Conservation (phyloP, 2,329 filamentous ascomycete genomes). For the Sclerotinia spermophila region DNA sequence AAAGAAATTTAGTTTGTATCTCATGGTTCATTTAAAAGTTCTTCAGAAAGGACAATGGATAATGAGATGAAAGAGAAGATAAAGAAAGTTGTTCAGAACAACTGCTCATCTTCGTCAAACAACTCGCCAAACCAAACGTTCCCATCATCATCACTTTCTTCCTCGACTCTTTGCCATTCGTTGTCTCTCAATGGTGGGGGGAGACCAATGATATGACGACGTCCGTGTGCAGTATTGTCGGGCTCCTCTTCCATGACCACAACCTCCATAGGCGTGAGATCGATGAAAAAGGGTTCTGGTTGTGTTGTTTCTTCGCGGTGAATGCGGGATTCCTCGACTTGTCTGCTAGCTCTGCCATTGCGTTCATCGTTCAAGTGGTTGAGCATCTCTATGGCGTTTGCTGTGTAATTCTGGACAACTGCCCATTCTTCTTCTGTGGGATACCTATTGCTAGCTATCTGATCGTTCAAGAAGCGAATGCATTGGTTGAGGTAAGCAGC, state of each 20-base stretch:
- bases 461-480: neutral
- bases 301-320: neutral
- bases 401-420: neutral
- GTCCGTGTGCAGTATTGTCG: neutral
- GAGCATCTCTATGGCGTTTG: neutral
- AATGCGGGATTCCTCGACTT: neutral
- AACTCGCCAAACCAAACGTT: neutral
- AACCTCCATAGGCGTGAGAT: neutral
- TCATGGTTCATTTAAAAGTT: neutral
- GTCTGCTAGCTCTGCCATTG: neutral
- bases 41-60: neutral
- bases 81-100: neutral
- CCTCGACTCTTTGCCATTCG: neutral
- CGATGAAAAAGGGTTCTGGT: neutral
- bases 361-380: neutral
- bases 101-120: neutral
- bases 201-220: neutral
- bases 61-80: neutral
- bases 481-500: neutral
- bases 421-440: neutral
- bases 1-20: neutral
- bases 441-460: neutral
- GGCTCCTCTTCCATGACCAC: fast-evolving
- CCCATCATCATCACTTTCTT: neutral
- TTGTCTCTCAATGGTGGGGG: fast-evolving